Evolutionary conservation across 2,329 filamentous ascomycete species (phyloP), one percentile per base, ranked within the genome.

Genomic region (Xylaria sp.): DNA sequence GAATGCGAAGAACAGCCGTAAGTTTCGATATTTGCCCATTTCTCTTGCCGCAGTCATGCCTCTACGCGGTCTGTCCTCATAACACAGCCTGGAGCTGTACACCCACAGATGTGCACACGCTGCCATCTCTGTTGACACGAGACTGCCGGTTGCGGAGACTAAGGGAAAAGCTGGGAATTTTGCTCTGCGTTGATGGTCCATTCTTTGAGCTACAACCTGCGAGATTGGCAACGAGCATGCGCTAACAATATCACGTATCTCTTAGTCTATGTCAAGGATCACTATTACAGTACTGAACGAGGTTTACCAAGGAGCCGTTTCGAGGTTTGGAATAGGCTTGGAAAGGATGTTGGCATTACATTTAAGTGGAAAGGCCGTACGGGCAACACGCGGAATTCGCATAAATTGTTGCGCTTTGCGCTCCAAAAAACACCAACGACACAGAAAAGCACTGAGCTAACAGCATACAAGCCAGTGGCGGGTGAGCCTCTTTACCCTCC

Each of bases 321-420:
- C 42, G 63, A 60, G 23, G 33, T 70, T 25, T 73, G 71, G 71
- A 55, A 58, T 14, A 45, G 37, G n/a, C 67, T 71, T 17, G 81
- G 76, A 25, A 60, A 61, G 33, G 66, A 68, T n/a, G 73, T 78
- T 53, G 76, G 74, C 65, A 76, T 84, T 62, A 54, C 64, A 19
- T 79, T 84, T 61, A 72, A 70, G 69, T 77, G 80, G 73, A 68
- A 68, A 17, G 81, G 83, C 17, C 69, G 59, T 8, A 79, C 78
- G 21, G 83, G 83, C 9, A 80, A 78, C 54, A 78, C 80, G 14
- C 77, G 78, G 40, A 74, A 77, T 63, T 78, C 78, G 1, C 83
- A 84, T 72, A 78, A 80, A 64, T 77, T 85, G n/a, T 71, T 83
- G 19, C 76, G 79, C 14, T 75, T 81, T 19, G 77, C 79, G 8